phyloP scores from a whole-genome alignment of 1,139 yeast genomes.

The Yamadazyma dushanensis region DNA sequence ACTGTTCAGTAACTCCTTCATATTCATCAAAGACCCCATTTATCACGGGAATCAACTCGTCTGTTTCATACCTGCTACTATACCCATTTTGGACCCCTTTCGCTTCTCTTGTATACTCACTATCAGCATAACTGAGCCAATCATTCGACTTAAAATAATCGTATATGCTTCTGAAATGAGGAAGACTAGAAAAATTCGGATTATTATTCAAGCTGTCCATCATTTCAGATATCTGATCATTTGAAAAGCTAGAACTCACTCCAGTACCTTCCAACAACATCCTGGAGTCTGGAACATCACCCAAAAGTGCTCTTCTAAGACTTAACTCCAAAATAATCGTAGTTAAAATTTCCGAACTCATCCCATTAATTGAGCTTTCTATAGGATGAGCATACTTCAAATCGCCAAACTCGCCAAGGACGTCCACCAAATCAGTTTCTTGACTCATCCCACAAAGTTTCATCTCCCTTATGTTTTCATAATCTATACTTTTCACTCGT shows the following conservation, averaged over 20 bases:
- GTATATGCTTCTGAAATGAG: conserved; percentile 24
- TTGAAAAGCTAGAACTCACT: not conserved
- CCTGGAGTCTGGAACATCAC: conserved; percentile 12
- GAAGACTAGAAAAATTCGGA: conserved; percentile 17
- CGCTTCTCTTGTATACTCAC: conserved; percentile 9
- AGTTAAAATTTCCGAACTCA: conserved; percentile 18
- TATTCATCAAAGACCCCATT: conserved; percentile 3
- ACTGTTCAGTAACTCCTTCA: not conserved
- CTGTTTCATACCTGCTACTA: conserved; percentile 1
- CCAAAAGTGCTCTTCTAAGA: conserved; percentile 18
- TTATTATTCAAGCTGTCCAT: conserved; percentile 16
- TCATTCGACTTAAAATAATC: conserved; percentile 32
- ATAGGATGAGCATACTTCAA: conserved; percentile 10
- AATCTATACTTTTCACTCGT: conserved; percentile 2
- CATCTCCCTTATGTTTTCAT: not conserved
- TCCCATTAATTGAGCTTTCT: conserved; percentile 10
- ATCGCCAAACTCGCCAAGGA: not conserved
- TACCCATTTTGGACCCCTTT: conserved; percentile 11
- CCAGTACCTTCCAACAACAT: conserved; percentile 5
- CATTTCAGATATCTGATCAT: conserved; percentile 10
- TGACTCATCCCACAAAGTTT: not conserved
- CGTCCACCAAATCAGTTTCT: not conserved
- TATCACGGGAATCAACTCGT: conserved; percentile 3
- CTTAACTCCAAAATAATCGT: conserved; percentile 28
- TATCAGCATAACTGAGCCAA: conserved; percentile 31